A percentile compares a stretch with the other conserved stretches of the same genome.
Evolutionary conservation across 2,329 filamentous ascomycete species (phyloP).

Genomic region (Trichoderma sp.): DNA sequence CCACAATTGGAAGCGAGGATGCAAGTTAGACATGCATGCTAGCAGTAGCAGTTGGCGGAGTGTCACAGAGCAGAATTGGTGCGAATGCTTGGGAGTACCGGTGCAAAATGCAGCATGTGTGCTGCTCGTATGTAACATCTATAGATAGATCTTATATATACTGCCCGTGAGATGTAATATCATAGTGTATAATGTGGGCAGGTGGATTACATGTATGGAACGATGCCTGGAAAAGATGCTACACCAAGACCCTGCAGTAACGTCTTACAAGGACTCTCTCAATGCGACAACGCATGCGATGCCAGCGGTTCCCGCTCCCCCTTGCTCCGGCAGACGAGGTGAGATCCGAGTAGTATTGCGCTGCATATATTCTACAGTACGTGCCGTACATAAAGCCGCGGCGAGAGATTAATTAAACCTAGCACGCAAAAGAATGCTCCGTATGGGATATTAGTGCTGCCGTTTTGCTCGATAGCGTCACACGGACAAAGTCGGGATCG

Average conservation of each 20-base stretch:
- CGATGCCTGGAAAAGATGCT: not conserved
- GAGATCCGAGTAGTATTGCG: not conserved
- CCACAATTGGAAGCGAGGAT: conserved; percentile 1
- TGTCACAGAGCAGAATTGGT: not conserved
- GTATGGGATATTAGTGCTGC: not conserved
- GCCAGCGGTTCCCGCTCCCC: not conserved
- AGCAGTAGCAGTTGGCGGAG: not conserved
- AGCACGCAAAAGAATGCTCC: not conserved
- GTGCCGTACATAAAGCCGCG: not conserved
- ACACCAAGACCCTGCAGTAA: not conserved
- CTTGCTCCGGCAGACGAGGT: conserved; percentile 1
- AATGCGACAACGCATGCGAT: not conserved
- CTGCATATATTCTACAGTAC: not conserved
- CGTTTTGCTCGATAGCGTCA: not conserved
- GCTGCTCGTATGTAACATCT: not conserved
- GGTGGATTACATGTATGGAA: not conserved
- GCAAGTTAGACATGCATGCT: not conserved
- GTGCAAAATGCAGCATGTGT: not conserved
- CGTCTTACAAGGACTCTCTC: not conserved
- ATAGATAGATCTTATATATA: not conserved
- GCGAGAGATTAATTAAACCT: conserved; percentile 8
- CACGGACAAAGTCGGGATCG: conserved; percentile 14
- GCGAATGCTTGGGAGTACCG: not conserved
- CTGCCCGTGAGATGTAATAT: not conserved
- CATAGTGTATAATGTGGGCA: not conserved